Evolutionary conservation across 1,284 basidiomycete genomes (phyloP).

Genomic region (Cutaneotrichosporon arboriforme): DNA sequence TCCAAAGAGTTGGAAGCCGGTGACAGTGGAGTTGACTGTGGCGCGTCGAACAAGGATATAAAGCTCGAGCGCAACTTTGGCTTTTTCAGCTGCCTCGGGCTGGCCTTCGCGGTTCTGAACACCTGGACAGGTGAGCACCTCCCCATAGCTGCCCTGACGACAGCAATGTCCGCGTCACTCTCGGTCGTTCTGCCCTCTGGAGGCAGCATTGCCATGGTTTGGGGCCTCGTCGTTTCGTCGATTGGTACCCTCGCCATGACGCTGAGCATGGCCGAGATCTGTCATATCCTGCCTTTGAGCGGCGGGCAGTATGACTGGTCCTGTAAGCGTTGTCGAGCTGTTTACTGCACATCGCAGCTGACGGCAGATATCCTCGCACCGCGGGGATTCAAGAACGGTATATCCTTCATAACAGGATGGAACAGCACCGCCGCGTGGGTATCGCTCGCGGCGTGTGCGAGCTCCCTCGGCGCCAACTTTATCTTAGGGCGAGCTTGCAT

Average conservation of each 20-base stretch:
- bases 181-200: conserved; percentile 30
- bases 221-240: conserved; percentile 33
- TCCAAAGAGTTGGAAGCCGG: too few species aligned
- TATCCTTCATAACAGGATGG: conserved; percentile 6
- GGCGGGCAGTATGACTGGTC: conserved; percentile 45
- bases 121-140: conserved; percentile 12
- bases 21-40: too few species aligned
- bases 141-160: not conserved
- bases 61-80: conserved; percentile 20
- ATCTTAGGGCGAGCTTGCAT: conserved; percentile 20
- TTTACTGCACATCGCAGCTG: not conserved
- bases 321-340: not conserved
- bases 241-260: conserved; percentile 28
- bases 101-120: conserved; percentile 22
- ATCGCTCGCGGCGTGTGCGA: conserved; percentile 37
- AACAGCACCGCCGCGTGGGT: conserved; percentile 39
- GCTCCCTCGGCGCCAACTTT: conserved; percentile 11
- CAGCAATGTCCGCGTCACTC: conserved; percentile 10
- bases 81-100: conserved; percentile 11
- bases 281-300: conserved; percentile 15
- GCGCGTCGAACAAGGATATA: not conserved
- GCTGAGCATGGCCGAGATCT: conserved; percentile 13
- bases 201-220: conserved; percentile 36
- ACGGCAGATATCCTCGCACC: conserved; percentile 15
- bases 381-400: not conserved